These are phyloP conservation scores for Plectosphaerella sp. DNA, from an alignment of 2,329 filamentous ascomycete species.

Conservation along the genomic window DNA sequence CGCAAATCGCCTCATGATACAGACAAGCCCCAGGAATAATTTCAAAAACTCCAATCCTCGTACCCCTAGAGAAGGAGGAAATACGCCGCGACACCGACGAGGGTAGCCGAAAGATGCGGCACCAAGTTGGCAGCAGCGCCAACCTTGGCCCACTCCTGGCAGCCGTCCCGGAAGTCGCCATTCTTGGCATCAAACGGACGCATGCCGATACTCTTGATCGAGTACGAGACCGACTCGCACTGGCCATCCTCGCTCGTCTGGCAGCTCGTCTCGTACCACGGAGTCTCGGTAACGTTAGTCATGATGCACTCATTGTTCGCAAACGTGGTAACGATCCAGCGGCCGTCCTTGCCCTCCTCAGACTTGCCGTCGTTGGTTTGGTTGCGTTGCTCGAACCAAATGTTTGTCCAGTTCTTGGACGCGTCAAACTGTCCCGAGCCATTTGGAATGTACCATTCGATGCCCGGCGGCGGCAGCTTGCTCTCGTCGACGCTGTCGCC, in stretches of 20 bases:
- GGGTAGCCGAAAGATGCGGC: background rate
- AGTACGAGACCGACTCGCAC: constrained; percentile 3
- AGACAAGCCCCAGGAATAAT: no score
- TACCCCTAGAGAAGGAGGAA: background rate
- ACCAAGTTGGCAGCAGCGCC: background rate
- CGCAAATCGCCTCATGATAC: no score
- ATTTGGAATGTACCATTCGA: constrained; percentile 10
- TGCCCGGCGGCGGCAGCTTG: constrained; percentile 2
- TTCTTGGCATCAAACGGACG: background rate
- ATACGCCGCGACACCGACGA: background rate
- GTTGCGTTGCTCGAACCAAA: constrained; percentile 10
- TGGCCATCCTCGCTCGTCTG: constrained; percentile 7
- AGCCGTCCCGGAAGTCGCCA: background rate
- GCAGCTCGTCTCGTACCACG: constrained; percentile 7
- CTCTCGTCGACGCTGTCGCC: background rate
- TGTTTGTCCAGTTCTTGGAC: constrained; percentile 10
- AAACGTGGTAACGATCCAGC: constrained; percentile 11
- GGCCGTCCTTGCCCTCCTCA: constrained; percentile 6
- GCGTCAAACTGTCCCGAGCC: constrained; percentile 6
- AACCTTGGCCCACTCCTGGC: background rate
- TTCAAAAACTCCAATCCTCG: no score
- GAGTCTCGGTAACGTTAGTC: background rate
- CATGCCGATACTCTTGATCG: constrained; percentile 3
- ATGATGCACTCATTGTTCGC: constrained; percentile 9
- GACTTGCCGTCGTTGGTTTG: background rate